Conservation (phyloP, 2,329 filamentous ascomycete genomes). For the Cadophora malorum region DNA sequence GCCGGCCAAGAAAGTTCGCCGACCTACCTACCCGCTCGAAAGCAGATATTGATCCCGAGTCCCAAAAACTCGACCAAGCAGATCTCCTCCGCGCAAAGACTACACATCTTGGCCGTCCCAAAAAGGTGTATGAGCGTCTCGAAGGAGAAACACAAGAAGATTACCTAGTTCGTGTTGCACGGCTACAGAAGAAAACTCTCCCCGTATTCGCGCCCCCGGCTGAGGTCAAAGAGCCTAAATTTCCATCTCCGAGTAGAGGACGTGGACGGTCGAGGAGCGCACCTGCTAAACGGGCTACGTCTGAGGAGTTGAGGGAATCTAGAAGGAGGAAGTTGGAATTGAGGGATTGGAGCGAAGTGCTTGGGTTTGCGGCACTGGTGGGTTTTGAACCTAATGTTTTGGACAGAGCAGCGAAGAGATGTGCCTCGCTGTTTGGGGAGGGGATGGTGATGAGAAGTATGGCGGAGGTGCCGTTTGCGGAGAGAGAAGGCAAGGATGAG, state of each 20-base stretch:
- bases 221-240: constrained; percentile 4
- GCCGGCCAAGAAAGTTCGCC: constrained; percentile 39
- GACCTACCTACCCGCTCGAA: constrained; percentile 31
- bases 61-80: constrained; percentile 12
- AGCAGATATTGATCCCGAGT: background rate
- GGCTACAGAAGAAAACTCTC: constrained; percentile 49
- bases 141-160: constrained; percentile 48
- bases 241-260: constrained; percentile 14
- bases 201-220: constrained; percentile 43
- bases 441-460: constrained; percentile 61
- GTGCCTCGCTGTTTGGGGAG: constrained; percentile 76
- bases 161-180: constrained; percentile 56
- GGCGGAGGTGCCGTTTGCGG: constrained; percentile 31
- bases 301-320: constrained; percentile 20
- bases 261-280: constrained; percentile 21
- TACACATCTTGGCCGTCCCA: constrained; percentile 37
- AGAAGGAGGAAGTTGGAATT: constrained; percentile 34
- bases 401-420: constrained; percentile 74
- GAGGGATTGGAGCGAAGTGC: constrained; percentile 83
- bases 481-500: constrained; percentile 22
- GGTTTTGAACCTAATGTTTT: constrained; percentile 72
- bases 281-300: constrained; percentile 21
- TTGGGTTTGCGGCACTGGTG: constrained; percentile 77
- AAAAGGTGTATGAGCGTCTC: constrained; percentile 39
- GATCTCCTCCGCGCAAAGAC: constrained; percentile 34